A percentile compares a stretch with the other conserved stretches of the same genome.
phyloP scores from a whole-genome alignment of 768 basidiomycete species.

The Rhizopogon vinicolor region DNA sequence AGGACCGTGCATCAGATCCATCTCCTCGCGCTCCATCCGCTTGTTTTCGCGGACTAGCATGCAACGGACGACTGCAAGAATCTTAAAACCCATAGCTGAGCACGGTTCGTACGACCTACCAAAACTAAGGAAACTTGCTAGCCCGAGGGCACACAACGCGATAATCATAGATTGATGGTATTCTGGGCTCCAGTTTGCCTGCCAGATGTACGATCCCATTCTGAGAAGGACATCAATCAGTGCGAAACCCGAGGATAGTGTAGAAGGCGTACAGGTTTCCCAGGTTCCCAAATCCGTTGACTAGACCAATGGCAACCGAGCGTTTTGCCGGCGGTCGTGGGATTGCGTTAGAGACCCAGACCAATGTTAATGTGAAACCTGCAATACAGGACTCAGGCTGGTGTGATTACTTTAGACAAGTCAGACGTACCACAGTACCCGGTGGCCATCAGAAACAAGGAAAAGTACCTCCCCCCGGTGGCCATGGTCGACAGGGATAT shows the following conservation, averaged over 20 bases:
- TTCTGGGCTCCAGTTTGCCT: constrained; percentile 50
- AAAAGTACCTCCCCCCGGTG: constrained; percentile 52
- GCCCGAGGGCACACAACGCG: constrained; percentile 29
- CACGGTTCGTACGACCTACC: constrained; percentile 17
- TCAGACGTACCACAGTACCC: constrained; percentile 39
- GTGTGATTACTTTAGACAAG: neutral
- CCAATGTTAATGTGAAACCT: constrained; percentile 42
- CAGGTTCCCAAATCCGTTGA: constrained; percentile 55
- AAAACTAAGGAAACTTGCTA: constrained; percentile 29
- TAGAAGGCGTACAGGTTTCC: constrained; percentile 46
- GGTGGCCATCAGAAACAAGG: constrained; percentile 59
- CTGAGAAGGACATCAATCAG: constrained; percentile 21
- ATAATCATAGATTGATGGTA: constrained; percentile 65
- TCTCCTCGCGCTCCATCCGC: constrained; percentile 45
- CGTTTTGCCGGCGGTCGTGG: constrained; percentile 55
- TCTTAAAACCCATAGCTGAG: neutral
- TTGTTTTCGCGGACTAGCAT: constrained; percentile 47
- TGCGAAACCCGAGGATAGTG: neutral
- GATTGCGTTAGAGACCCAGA: constrained; percentile 60
- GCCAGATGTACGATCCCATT: constrained; percentile 62
- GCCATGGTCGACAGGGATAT: constrained; percentile 52
- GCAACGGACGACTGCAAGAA: constrained; percentile 32
- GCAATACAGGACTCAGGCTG: neutral
- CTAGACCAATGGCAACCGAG: constrained; percentile 55
- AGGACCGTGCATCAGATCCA: constrained; percentile 37